phyloP scores from a whole-genome alignment of 805 yeast species.

The Kluyveromyces wickerhamii region DNA sequence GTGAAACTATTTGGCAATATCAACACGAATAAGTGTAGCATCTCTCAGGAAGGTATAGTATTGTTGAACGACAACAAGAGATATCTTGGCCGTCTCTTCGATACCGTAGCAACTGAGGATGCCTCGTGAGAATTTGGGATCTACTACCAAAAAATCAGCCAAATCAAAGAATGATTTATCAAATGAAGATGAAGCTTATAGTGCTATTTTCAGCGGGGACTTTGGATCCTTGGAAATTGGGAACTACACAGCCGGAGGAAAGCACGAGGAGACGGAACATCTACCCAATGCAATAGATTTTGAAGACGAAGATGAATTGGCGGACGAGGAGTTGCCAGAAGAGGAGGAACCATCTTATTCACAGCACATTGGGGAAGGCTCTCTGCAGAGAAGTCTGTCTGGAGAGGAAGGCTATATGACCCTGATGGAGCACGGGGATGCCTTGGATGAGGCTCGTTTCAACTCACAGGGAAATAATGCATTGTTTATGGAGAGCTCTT shows the following conservation, averaged over 20 bases:
- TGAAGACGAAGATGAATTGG: constrained; percentile 90
- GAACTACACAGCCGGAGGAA: constrained; percentile 17
- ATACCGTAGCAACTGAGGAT: too few species aligned
- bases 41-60: too few species aligned
- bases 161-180: constrained; percentile 18
- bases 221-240: constrained; percentile 31
- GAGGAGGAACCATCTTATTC: constrained; percentile 17
- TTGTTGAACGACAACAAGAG: too few species aligned
- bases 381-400: constrained; percentile 8
- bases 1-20: too few species aligned
- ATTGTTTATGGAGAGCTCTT: constrained; percentile 20
- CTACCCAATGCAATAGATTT: constrained; percentile 91
- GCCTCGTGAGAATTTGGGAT: constrained; percentile 4
- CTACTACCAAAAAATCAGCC: not conserved
- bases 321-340: constrained; percentile 66
- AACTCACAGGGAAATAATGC: constrained; percentile 25
- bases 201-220: constrained; percentile 32
- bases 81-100: too few species aligned
- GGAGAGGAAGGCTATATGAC: constrained; percentile 21
- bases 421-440: constrained; percentile 24
- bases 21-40: too few species aligned
- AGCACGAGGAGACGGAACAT: constrained; percentile 47
- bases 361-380: constrained; percentile 7
- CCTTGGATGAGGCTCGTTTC: constrained; percentile 25
- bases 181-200: constrained; percentile 34